Base-by-base conservation (phyloP, 352 stramenopile genomes). In the Peronospora tabacina region DNA sequence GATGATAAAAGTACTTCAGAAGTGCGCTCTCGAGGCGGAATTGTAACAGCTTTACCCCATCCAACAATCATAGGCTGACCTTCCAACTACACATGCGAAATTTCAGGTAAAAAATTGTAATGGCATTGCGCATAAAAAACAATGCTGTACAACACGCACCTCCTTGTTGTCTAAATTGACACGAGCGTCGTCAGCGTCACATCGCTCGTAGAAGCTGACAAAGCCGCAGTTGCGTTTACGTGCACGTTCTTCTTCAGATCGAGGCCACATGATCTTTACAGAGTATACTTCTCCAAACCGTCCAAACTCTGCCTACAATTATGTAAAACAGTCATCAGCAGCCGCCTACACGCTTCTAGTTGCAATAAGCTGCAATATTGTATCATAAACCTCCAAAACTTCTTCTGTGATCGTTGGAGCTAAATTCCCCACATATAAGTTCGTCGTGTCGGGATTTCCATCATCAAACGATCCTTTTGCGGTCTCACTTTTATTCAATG, bases 201-300 rank as follows among this genome's bases (percentile, higher is more conserved):
- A 37, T 11, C 87, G 71, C 35, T 85, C 56, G 59, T 84, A 88
- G 53, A 98, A 98, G 59, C 85, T 97, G 19, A 98, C 93, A 73
- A 98, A 98, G 22, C 87, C 94, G 19, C 83, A 95, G 58, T 97
- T 97, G 10, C 91, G 75, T 39, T 80, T 85, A 29, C 93, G 81
- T 13, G 66, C 62, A 40, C 85, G 66, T 65, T 98, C 95, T 61
- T 98, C 92, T 32, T 95, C 79, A 0, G 84, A 97, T 20, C 95
- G 76, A n/a, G 95, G 94, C 94, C 94, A 98, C 95, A 98, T 98
- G 62, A 98, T 96, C 64, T 98, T 98, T 33, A 98, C 79, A 30
- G 86, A 97, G 71, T 96, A 90, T 22, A 98, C 76, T 33, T 91
- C 72, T 54, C 94, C 94, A 64, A 84, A 97, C 51, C 77, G 68